Percentiles rank a stretch among this genome's conserved stretches.
phyloP scores from a whole-genome alignment of 768 basidiomycete species.

The Pisolithus marmoratus region DNA sequence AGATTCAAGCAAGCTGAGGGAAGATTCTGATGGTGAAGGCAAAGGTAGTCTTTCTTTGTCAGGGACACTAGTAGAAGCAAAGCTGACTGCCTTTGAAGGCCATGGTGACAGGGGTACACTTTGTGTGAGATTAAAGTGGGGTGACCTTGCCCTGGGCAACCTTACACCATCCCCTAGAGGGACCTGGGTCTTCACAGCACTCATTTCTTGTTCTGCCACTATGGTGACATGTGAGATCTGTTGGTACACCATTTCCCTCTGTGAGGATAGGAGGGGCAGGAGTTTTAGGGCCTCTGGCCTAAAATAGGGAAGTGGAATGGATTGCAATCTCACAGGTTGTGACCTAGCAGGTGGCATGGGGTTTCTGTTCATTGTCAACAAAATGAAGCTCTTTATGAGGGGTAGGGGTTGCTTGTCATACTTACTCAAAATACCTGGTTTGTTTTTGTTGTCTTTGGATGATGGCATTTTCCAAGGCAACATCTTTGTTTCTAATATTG shows the following conservation, averaged over 20 bases:
- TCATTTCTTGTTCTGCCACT: neutral
- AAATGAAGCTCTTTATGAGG: too few relatives aligned
- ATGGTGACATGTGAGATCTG: neutral
- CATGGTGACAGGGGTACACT: too few relatives aligned
- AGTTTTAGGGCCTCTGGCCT: neutral
- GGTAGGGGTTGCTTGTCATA: too few relatives aligned
- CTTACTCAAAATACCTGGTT: too few relatives aligned
- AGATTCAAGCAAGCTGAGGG: neutral
- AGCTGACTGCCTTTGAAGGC: neutral
- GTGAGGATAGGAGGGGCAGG: neutral
- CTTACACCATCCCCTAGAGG: neutral
- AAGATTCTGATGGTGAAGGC: neutral
- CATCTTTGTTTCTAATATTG: too few relatives aligned
- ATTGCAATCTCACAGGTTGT: neutral
- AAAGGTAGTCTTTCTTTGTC: neutral
- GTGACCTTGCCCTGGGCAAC: neutral
- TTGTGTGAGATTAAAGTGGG: neutral
- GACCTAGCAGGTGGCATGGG: too few relatives aligned
- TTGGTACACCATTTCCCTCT: neutral
- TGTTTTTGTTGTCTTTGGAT: too few relatives aligned
- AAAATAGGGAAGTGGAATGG: neutral
- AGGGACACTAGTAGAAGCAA: neutral
- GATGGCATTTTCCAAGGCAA: too few relatives aligned
- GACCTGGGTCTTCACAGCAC: neutral
- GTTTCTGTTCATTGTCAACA: too few relatives aligned